Evolutionary conservation across 1,284 basidiomycete genomes (phyloP), one percentile per base, ranked within the genome.

Genomic region (Boletus smithii): DNA sequence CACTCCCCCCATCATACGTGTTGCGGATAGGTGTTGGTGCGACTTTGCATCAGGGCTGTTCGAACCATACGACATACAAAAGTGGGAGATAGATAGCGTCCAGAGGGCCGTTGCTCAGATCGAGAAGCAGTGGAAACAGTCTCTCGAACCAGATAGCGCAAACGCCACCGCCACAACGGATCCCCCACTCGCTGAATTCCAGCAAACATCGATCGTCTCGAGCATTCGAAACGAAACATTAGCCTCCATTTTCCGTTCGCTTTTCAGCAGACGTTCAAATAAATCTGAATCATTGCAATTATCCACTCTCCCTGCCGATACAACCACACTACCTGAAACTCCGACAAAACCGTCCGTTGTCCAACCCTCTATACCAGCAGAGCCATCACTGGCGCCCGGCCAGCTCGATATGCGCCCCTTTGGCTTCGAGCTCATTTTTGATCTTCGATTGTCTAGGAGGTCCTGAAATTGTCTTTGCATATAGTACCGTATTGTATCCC

Each of bases 1-100:
- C 11, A 30, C 44, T 36, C 56, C 55, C 4, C 62, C 72, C 8
- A 73, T 77, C 38, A 78, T 88, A 35, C 77, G 76, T 26, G 73
- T 85, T 2, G 71, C 76, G 4, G 87, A 90, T 58, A 80, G 86
- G 35, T 90, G 88, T 60, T 91, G 88, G 88, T 90, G 88, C 57
- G 86, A 90, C 59, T 68, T 86, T 54, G 74, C 77, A 30, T 67
- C 71, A 20, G 72, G 73, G 13, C 67, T 88, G 46, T 90, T 89
- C 58, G 78, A 85, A 50, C 83, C 85, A 8, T 87, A 81, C 66
- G 85, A 89, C 53, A 71, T 83, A 37, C 77, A 83, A 22, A 72
- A 73, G 35, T 90, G 87, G 87, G 88, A 90, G 60, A 65, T 69
- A 49, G 63, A 74, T 46, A 85, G 82, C 57, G 71, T 88, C 27